Evolutionary conservation across 345 rosid species (phyloP).

Genomic region (Boechera divaricarpa): DNA sequence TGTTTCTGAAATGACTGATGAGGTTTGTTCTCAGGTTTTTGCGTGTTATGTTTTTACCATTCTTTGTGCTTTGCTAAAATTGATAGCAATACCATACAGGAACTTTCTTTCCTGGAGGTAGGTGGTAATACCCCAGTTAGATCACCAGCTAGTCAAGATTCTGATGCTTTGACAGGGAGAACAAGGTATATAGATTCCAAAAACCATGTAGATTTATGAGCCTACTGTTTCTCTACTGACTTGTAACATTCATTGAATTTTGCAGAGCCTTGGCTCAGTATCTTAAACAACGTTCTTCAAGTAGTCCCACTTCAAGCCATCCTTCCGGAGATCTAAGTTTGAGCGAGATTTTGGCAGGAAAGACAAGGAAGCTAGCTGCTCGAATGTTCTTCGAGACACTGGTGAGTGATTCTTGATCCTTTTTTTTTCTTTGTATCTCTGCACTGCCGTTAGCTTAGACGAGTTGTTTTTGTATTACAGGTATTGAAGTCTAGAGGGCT

Average conservation of each 20-base stretch:
- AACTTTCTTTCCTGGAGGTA: slow-evolving; percentile 71
- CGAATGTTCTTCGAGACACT: slow-evolving; percentile 90
- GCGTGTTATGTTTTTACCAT: slow-evolving; percentile 8
- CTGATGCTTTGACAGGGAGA: slow-evolving; percentile 64
- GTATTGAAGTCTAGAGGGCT: slow-evolving; percentile 80
- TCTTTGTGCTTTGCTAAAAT: slow-evolving; percentile 9
- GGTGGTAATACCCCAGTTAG: slow-evolving; percentile 55
- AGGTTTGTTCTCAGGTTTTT: slow-evolving; percentile 49
- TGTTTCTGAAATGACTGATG: slow-evolving; percentile 62
- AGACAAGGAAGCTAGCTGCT: slow-evolving; percentile 72
- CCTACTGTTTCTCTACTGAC: slow-evolving; percentile 12
- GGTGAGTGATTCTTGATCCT: slow-evolving; percentile 49
- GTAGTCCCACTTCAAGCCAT: slow-evolving; percentile 43
- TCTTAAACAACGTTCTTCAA: slow-evolving; percentile 59
- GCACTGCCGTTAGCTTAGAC: background rate
- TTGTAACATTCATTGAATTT: slow-evolving; percentile 16
- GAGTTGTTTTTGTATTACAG: slow-evolving; percentile 47
- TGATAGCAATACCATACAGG: slow-evolving; percentile 51
- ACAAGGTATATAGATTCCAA: slow-evolving; percentile 60
- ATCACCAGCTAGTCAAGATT: slow-evolving; percentile 58
- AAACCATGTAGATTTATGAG: slow-evolving; percentile 14
- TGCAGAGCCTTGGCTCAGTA: slow-evolving; percentile 81
- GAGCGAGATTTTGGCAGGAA: slow-evolving; percentile 67
- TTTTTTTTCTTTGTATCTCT: background rate
- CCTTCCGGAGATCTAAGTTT: slow-evolving; percentile 59